These are phyloP conservation scores for Climacium dendroides DNA, from an alignment of 225 moss, liverwort and hornwort genomes.

Conservation along the genomic window DNA sequence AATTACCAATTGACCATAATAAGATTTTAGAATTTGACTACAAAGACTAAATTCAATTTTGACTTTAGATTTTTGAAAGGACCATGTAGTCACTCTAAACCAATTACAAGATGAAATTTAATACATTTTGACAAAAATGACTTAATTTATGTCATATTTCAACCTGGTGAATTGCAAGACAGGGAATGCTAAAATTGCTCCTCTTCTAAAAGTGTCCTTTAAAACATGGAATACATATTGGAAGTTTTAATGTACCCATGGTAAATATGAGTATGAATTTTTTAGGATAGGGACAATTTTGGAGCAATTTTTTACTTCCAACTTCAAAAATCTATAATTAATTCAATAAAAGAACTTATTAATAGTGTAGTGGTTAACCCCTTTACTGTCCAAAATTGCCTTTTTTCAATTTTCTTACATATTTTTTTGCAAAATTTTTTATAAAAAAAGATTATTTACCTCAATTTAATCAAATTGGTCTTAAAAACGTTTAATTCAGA, in stretches of 20 bases:
- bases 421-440: background rate
- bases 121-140: background rate
- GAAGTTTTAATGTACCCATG: background rate
- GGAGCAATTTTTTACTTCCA: background rate
- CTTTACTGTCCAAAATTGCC: accelerated
- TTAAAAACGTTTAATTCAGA: background rate
- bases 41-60: background rate
- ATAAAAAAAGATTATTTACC: too few species aligned
- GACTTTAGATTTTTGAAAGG: background rate
- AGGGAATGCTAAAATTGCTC: accelerated
- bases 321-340: background rate
- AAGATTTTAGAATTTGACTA: too few species aligned
- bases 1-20: too few species aligned
- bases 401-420: background rate
- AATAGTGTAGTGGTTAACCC: too few species aligned
- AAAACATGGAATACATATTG: background rate
- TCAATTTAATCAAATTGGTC: too few species aligned
- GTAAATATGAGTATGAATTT: accelerated
- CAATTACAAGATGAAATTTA: background rate
- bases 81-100: background rate
- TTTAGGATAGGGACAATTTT: background rate
- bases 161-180: background rate
- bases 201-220: accelerated
- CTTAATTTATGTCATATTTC: background rate
- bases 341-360: too few species aligned